Base-by-base conservation (phyloP, 2,329 filamentous ascomycete species). In the Cadophora luteo-olivacea region DNA sequence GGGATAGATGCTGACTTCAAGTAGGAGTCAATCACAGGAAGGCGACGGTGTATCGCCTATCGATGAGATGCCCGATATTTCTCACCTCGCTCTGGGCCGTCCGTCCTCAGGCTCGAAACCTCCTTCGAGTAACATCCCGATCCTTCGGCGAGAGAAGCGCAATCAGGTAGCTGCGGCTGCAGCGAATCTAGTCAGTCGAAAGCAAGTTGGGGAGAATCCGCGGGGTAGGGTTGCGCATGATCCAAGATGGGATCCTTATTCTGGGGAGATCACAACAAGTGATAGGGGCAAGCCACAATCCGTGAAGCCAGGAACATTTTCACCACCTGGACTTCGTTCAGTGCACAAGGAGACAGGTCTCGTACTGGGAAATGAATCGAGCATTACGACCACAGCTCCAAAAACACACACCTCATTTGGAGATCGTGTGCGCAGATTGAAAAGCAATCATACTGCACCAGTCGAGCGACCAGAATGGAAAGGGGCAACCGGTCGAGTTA, bases 401-500 rank as follows among this genome's bases (percentile, higher is more conserved):
- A 74, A 75, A 77, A 33, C 75, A 33, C 74, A 79, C 14, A 77
- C 77, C 38, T 77, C 79, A 9, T 83, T 86, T 70, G 80, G 81
- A 12, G 83, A 84, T n/a, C 80, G 83, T 2, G 77, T 85, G 60
- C 81, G 81, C 65, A 82, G 79, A 68, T 77, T 83, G 65, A 81
- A 82, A 69, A 74, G 73, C 32, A 76, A 73, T 41, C 71, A 68
- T 65, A 49, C 63, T 54, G 62, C 60, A 22, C 67, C 72, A n/a
- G 66, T 66, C 29, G 71, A 75, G 45, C 82, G 84, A 25, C 87
- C 89, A 5, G 84, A 89, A 67, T 94, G 92, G 92, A 90, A 89
- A 74, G 91, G 91, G 22, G 88, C 89, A 48, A 93, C 89, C 77
- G 92, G 92, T 33, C 87, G 91, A 72, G 84, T 85, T 52, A 82